phyloP scores from a whole-genome alignment of 75 land plant species.

The Sequoia sempervirens region DNA sequence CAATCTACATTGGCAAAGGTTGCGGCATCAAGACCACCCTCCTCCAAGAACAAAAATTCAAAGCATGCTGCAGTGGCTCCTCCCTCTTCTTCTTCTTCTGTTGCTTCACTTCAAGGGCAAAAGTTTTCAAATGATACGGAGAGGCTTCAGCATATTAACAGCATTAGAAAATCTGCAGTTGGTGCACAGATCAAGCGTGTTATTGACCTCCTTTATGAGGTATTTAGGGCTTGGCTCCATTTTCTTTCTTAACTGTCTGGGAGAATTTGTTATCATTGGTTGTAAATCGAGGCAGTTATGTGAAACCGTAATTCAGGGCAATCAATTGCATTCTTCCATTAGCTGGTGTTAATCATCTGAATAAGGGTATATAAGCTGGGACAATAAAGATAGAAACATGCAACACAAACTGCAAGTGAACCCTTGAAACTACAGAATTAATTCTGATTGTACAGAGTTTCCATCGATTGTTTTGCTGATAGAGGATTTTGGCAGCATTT shows the following conservation, averaged over 20 bases:
- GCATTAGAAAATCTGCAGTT: conserved; percentile 71
- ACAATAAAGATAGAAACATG: neutral
- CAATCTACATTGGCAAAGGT: conserved; percentile 58
- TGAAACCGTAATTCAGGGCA: neutral
- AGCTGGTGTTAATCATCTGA: neutral
- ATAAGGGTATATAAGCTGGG: neutral
- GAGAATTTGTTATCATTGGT: neutral
- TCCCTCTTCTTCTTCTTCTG: conserved; percentile 15
- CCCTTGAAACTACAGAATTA: neutral
- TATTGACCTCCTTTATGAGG: conserved; percentile 75
- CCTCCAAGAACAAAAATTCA: conserved; percentile 7
- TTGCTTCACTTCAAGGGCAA: conserved; percentile 22
- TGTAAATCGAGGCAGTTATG: neutral
- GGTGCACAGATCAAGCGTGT: conserved; percentile 96
- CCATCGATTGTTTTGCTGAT: neutral
- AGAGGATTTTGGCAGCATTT: neutral
- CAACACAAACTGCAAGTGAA: neutral
- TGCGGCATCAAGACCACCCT: conserved; percentile 38
- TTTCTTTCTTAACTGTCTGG: neutral
- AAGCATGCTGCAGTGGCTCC: conserved; percentile 15
- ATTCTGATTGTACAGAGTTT: neutral
- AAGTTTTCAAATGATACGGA: conserved; percentile 93
- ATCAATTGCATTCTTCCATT: too few species aligned
- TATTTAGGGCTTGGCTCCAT: conserved; percentile 11
- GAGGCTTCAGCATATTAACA: conserved; percentile 84